Conservation (phyloP, 768 basidiomycete species). For the Russula lepida region DNA sequence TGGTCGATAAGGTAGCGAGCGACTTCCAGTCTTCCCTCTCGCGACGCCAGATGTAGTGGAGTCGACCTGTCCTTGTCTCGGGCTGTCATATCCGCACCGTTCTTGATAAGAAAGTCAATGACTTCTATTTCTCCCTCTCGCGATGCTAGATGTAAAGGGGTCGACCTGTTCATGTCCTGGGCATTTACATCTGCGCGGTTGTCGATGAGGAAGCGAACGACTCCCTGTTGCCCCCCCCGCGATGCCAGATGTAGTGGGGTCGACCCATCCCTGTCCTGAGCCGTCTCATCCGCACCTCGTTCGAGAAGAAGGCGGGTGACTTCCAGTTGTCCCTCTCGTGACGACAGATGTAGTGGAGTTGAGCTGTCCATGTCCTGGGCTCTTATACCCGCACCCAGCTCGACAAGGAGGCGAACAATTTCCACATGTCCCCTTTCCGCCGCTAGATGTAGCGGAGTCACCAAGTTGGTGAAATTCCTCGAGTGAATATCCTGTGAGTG, state of each 20-base stretch:
- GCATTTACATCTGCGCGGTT: background rate
- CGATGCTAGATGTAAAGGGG: background rate
- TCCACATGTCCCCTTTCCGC: background rate
- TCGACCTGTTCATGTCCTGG: background rate
- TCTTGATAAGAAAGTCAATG: background rate
- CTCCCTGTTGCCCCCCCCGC: background rate
- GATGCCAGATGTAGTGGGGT: background rate
- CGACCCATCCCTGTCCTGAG: background rate
- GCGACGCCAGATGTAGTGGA: background rate
- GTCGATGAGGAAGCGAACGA: background rate
- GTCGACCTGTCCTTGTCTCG: background rate
- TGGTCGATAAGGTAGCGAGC: too few species aligned
- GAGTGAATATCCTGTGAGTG: background rate
- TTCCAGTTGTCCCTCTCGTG: background rate
- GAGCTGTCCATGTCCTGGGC: background rate
- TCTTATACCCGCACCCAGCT: background rate
- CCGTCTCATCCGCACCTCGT: background rate
- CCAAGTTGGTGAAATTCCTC: background rate
- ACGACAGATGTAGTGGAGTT: background rate
- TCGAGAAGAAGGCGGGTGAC: background rate
- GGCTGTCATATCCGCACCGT: background rate
- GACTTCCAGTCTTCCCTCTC: background rate
- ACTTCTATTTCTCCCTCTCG: background rate
- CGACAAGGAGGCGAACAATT: background rate
- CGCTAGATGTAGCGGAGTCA: background rate